Evolutionary conservation across 257 asterid genomes (phyloP).

Genomic region (Cruciata laevipes): DNA sequence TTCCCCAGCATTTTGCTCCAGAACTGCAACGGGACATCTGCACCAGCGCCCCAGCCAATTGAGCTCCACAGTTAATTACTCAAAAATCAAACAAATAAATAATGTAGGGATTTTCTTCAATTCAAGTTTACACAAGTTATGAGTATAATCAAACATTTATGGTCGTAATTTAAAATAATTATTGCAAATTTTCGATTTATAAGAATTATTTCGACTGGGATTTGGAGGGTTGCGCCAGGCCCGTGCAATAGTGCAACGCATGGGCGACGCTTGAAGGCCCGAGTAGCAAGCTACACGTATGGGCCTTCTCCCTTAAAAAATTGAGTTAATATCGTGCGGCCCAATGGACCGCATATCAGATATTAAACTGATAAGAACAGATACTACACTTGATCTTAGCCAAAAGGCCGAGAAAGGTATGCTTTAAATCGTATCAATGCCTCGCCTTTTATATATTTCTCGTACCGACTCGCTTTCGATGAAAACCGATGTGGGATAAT

Average conservation of each 20-base stretch:
- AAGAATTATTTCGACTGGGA: not conserved
- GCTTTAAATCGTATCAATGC: not conserved
- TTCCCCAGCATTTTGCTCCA: not conserved
- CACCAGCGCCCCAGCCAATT: not conserved
- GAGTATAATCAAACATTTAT: too few species aligned
- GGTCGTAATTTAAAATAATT: too few species aligned
- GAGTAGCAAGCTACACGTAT: too few species aligned
- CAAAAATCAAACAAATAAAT: not conserved
- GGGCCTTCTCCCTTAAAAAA: constrained; percentile 10
- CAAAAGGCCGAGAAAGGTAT: constrained; percentile 55
- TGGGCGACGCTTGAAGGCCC: too few species aligned
- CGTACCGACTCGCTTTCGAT: too few species aligned
- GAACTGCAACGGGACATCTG: not conserved
- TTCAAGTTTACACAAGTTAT: not conserved
- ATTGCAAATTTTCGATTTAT: too few species aligned
- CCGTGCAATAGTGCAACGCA: not conserved
- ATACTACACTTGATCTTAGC: constrained; percentile 54
- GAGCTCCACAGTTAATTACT: too few species aligned
- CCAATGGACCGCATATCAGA: constrained; percentile 22
- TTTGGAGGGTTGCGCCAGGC: not conserved
- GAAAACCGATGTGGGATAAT: too few species aligned
- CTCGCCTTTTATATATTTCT: too few species aligned
- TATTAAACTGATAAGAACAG: constrained; percentile 44
- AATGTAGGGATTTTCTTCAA: not conserved
- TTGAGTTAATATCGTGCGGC: constrained; percentile 19